phyloP scores from a whole-genome alignment of 495 filamentous ascomycete genomes.

The Penicillium bialowiezense region DNA sequence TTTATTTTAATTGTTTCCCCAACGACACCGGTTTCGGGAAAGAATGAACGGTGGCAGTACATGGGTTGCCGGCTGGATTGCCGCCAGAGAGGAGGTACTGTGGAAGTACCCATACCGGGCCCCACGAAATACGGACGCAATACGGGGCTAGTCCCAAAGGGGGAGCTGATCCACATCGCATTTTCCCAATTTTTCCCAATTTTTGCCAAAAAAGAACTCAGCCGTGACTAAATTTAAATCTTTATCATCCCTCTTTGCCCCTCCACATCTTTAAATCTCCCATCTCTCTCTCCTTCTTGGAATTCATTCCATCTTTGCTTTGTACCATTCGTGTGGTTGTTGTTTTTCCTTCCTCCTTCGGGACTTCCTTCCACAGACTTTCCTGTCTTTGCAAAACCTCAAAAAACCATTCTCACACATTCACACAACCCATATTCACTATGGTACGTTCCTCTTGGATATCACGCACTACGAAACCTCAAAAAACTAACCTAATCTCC shows the following conservation, averaged over 20 bases:
- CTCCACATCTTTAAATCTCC: constrained; percentile 30
- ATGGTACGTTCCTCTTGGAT: constrained; percentile 29
- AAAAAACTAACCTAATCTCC: constrained; percentile 11
- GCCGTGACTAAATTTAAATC: constrained; percentile 35
- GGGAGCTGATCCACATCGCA: constrained; percentile 16
- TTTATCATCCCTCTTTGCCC: constrained; percentile 18
- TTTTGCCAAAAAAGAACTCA: constrained; percentile 18
- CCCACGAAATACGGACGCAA: background rate
- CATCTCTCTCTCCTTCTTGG: constrained; percentile 22
- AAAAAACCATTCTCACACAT: constrained; percentile 28
- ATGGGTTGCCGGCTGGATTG: constrained; percentile 7
- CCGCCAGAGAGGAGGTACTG: constrained; percentile 3
- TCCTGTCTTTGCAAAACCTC: too few species aligned
- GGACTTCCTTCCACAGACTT: constrained; percentile 11
- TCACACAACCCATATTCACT: constrained; percentile 44
- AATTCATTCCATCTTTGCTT: constrained; percentile 21
- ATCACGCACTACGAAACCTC: background rate
- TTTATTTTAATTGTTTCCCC: constrained; percentile 21
- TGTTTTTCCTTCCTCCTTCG: constrained; percentile 11
- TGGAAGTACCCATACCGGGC: constrained; percentile 1
- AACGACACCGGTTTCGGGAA: constrained; percentile 27
- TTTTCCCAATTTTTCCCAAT: constrained; percentile 2
- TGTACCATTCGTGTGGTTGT: constrained; percentile 1
- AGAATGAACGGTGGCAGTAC: constrained; percentile 15
- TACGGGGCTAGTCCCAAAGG: constrained; percentile 16